Evolutionary conservation across 257 asterid genomes (phyloP), one percentile per base, ranked within the genome.

Genomic region (Lycium barbarum): DNA sequence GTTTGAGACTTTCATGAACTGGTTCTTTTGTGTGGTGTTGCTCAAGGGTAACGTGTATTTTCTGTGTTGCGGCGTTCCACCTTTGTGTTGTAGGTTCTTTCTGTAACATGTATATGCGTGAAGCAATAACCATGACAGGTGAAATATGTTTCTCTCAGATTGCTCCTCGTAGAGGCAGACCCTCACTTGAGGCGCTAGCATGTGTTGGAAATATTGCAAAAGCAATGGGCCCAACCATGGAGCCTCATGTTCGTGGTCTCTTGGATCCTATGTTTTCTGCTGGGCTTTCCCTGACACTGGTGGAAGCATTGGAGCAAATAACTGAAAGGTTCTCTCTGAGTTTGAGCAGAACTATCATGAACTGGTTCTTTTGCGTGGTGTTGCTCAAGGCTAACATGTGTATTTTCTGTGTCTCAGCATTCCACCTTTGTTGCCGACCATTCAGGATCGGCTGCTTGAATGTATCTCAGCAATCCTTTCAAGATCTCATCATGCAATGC

Each of bases 181-280:
- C 99, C 57, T 93, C 94, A 81, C 93, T 92, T 89, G 99, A 97
- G 93, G 99, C 99, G 72, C 89, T 97, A 87, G 97, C 98, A 86
- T 97, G 99, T 90, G 98, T 97, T 86, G 99, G 99, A 87, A 95
- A 93, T 94, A 91, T 97, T 88, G 97, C 99, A 76, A 97, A 93
- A 88, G 95, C 98, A 73, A 97, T 97, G 99, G 99, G 99, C 72
- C 91, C 93, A 83, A 84, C 93, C 59, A 90, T 95, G 98, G 98
- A 94, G 89, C 93, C 98, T 85, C 91, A 93, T 72, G 94, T 97
- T 80, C 96, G 94, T 54, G 88, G 96, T 86, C 97, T 97, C 85
- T 90, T 97, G 92, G 98, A 97, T 89, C 93, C 93, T n/a, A 94
- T 97, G 98, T 97, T 97, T 89, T 93, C 98, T 71, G 91, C 91